phyloP scores from a whole-genome alignment of 495 filamentous ascomycete species.

The Trichoderma virens region DNA sequence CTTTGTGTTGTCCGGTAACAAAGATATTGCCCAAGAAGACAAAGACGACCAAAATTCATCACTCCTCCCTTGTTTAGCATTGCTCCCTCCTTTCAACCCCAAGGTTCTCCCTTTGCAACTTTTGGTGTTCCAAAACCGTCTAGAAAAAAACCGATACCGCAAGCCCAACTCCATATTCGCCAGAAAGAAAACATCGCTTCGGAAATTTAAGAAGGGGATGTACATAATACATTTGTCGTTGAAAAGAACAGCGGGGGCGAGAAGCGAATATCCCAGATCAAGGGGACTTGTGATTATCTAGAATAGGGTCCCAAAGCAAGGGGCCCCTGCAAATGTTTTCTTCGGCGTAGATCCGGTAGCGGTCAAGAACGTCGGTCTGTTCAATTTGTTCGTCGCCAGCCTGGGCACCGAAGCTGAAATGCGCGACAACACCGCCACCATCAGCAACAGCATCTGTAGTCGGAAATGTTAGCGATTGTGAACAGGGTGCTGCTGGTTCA shows the following conservation, averaged over 20 bases:
- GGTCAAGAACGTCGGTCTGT: constrained; percentile 34
- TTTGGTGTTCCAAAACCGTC: background rate
- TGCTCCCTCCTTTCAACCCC: background rate
- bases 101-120: background rate
- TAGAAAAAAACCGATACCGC: background rate
- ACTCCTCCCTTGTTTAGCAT: background rate
- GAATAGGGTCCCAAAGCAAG: background rate
- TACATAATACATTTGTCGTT: constrained; percentile 4
- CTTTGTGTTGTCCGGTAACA: background rate
- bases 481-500: too few relatives aligned
- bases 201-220: background rate
- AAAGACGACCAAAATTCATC: background rate
- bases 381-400: constrained; percentile 22
- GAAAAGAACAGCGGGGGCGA: background rate
- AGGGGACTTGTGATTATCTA: background rate
- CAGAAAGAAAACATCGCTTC: background rate
- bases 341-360: constrained; percentile 22
- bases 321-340: background rate
- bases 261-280: background rate
- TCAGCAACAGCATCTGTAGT: constrained; percentile 33
- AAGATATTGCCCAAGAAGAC: background rate
- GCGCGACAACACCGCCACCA: constrained; percentile 37
- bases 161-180: constrained; percentile 5
- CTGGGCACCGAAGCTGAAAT: constrained; percentile 30
- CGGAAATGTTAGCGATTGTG: too few relatives aligned